Evolutionary conservation across 2,329 filamentous ascomycete species (phyloP).

Genomic region (Colletotrichum sp.): DNA sequence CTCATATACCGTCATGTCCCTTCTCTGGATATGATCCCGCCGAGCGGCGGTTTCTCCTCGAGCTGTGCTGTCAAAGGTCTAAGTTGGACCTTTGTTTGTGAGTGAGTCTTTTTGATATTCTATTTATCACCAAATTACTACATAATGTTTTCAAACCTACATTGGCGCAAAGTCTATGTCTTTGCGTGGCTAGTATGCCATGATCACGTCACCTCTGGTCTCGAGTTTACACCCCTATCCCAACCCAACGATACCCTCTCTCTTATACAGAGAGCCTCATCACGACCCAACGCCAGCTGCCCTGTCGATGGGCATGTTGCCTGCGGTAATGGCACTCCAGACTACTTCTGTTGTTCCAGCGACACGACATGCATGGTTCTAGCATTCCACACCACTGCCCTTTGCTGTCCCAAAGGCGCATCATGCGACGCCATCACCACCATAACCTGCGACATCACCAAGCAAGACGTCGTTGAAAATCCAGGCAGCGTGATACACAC

Average conservation of each 20-base stretch:
- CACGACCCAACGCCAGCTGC: slow-evolving; percentile 8
- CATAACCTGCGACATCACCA: slow-evolving; percentile 66
- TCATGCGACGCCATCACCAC: slow-evolving; percentile 64
- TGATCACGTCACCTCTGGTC: background rate
- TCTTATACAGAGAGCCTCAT: background rate
- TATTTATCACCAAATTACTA: background rate
- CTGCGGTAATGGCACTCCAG: slow-evolving; percentile 48
- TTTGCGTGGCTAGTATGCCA: slow-evolving; percentile 1
- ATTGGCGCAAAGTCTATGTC: background rate
- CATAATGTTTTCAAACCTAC: background rate
- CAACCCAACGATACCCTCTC: background rate
- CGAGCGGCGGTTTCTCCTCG: background rate
- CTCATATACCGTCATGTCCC: slow-evolving; percentile 7
- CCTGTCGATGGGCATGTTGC: background rate
- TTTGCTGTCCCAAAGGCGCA: slow-evolving; percentile 68
- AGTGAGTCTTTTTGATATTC: background rate
- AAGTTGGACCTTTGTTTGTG: background rate
- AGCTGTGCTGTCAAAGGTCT: background rate
- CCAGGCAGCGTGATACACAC: slow-evolving; percentile 70
- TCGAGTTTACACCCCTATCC: background rate
- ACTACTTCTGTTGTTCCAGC: slow-evolving; percentile 69
- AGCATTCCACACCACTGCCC: slow-evolving; percentile 65
- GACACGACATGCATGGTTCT: slow-evolving; percentile 61
- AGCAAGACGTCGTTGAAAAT: slow-evolving; percentile 62
- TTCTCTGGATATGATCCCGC: background rate